Evolutionary conservation across 2,329 filamentous ascomycete species (phyloP).

Genomic region (Xylaria sp.): DNA sequence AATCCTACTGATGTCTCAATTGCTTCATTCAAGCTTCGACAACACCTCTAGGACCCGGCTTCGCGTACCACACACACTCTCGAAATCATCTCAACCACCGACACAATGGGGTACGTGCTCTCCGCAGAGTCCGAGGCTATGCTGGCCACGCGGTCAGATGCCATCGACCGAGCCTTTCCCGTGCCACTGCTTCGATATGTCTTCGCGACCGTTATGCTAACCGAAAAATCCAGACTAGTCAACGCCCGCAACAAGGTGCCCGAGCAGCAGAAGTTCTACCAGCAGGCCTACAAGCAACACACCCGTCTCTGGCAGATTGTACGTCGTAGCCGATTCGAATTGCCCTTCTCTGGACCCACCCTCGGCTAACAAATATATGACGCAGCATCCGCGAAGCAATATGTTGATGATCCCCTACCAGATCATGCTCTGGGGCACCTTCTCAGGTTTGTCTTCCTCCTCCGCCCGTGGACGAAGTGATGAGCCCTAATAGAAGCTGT

Average conservation of each 20-base stretch:
- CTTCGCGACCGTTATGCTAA: conserved; percentile 33
- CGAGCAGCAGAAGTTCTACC: conserved; percentile 73
- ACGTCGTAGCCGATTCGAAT: conserved; percentile 43
- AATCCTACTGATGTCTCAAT: conserved; percentile 10
- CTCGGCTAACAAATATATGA: conserved; percentile 33
- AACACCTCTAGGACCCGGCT: conserved; percentile 16
- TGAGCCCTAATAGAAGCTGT: conserved; percentile 24
- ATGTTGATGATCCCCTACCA: conserved; percentile 71
- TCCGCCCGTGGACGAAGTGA: conserved; percentile 18
- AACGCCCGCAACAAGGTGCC: conserved; percentile 78
- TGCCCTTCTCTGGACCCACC: background rate
- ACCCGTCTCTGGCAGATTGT: conserved; percentile 79
- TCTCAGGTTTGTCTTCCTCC: conserved; percentile 61
- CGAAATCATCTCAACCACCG: conserved; percentile 18
- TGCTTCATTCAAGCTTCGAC: conserved; percentile 29
- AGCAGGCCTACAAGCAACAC: conserved; percentile 69
- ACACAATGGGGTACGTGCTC: conserved; percentile 37
- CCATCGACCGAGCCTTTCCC: conserved; percentile 23
- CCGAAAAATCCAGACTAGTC: conserved; percentile 53
- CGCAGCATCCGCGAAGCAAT: conserved; percentile 66
- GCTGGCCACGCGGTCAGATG: background rate
- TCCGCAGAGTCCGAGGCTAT: background rate
- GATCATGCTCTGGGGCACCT: conserved; percentile 62
- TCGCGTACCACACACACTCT: conserved; percentile 16
- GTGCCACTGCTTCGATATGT: background rate